Conservation (phyloP, 164 flowering plant species). For the Kingdonia uniflora region DNA sequence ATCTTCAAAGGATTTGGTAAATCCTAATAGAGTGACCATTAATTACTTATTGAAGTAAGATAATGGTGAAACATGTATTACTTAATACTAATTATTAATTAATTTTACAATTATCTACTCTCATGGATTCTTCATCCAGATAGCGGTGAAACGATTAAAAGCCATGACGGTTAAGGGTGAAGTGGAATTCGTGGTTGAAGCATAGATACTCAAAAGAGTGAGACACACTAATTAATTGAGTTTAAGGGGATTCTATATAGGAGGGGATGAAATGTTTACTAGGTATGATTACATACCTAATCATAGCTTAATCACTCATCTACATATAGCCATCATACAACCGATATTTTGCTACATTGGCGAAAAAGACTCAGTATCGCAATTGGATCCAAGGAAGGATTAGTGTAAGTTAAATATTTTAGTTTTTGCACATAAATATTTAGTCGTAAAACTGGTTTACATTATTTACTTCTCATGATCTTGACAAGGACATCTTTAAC, state of each 20-base stretch:
- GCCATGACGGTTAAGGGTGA: conserved; percentile 57
- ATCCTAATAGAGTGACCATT: too few relatives aligned
- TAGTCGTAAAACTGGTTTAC: too few relatives aligned
- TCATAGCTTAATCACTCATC: conserved; percentile 57
- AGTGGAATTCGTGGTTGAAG: conserved; percentile 78
- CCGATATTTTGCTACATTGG: conserved; percentile 54
- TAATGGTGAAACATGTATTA: too few relatives aligned
- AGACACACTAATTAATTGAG: conserved; percentile 61
- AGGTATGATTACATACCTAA: conserved; percentile 78
- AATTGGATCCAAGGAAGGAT: conserved; percentile 61
- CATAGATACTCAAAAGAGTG: conserved; percentile 64
- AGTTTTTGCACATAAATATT: neutral
- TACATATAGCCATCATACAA: conserved; percentile 52
- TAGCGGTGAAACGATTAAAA: too few relatives aligned
- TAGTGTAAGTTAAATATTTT: conserved; percentile 41
- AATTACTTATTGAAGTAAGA: too few relatives aligned
- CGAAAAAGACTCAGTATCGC: conserved; percentile 34
- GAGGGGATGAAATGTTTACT: conserved; percentile 61
- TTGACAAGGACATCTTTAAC: too few relatives aligned
- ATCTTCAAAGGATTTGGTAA: too few relatives aligned
- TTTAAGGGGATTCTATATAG: conserved; percentile 59
- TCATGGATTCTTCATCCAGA: too few relatives aligned
- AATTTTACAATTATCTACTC: too few relatives aligned
- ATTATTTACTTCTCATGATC: too few relatives aligned
- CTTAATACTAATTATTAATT: too few relatives aligned